Conservation (phyloP, 305 asterid genomes). For the Fraxinus greggii region DNA sequence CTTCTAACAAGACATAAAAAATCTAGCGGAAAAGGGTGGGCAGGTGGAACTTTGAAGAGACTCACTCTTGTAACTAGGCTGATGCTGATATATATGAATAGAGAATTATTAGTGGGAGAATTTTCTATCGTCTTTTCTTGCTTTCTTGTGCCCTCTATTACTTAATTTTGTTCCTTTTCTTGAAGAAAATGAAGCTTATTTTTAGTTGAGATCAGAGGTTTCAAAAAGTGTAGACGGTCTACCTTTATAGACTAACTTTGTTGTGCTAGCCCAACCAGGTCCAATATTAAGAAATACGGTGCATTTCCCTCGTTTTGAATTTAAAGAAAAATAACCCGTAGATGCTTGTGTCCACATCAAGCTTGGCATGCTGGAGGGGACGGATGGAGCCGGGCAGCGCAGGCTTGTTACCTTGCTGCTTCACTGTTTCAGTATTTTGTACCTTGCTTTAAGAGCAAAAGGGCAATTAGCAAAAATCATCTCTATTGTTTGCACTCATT, state of each 20-base stretch:
- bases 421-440: no score
- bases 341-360: neutral
- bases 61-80: neutral
- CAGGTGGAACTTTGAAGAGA: neutral
- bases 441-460: no score
- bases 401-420: no score
- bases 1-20: conserved; percentile 34
- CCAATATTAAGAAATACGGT: no score
- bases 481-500: no score
- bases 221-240: neutral
- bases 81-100: neutral
- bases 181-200: conserved; percentile 26
- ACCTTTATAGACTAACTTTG: no score
- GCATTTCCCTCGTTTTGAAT: neutral
- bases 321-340: no score
- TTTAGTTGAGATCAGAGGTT: conserved; percentile 4
- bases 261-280: no score
- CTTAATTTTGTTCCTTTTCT: conserved; percentile 29
- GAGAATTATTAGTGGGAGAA: conserved; percentile 28
- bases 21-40: conserved; percentile 3
- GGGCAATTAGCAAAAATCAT: no score
- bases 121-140: conserved; percentile 19
- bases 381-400: neutral
- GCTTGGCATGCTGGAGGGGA: neutral
- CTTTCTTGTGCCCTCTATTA: conserved; percentile 15